Conservation (phyloP, 2,329 filamentous ascomycete genomes). For the Rhynchosporium agropyri region DNA sequence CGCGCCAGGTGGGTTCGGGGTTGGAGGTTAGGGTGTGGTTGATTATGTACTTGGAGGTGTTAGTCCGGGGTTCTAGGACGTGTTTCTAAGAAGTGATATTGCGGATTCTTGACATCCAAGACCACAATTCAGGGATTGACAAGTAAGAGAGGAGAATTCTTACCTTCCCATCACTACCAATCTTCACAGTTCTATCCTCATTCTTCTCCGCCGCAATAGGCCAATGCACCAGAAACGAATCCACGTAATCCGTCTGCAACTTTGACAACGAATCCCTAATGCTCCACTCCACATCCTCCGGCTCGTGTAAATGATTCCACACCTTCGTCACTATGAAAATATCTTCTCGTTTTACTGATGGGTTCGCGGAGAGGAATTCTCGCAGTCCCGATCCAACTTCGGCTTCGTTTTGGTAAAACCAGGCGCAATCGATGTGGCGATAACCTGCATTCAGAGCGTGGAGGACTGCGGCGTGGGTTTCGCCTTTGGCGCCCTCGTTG, state of each 20-base stretch:
- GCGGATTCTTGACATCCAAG: too few relatives aligned
- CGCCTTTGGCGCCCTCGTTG: slow-evolving; percentile 43
- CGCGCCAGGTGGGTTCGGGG: slow-evolving; percentile 70
- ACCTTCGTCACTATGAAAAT: slow-evolving; percentile 85
- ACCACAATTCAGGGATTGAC: too few relatives aligned
- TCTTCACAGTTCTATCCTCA: slow-evolving; percentile 62
- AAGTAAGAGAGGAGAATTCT: not conserved
- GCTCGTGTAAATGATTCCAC: slow-evolving; percentile 75
- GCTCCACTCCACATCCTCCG: slow-evolving; percentile 65
- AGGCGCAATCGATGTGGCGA: slow-evolving; percentile 69
- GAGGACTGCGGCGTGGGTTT: slow-evolving; percentile 54
- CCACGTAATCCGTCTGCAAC: slow-evolving; percentile 77
- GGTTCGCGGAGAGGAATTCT: slow-evolving; percentile 62
- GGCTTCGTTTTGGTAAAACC: slow-evolving; percentile 79
- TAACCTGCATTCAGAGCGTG: slow-evolving; percentile 69
- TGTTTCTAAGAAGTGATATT: not conserved
- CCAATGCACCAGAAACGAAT: slow-evolving; percentile 84
- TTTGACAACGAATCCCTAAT: slow-evolving; percentile 72
- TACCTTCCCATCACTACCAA: slow-evolving; percentile 57
- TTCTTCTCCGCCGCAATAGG: slow-evolving; percentile 77
- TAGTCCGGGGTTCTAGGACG: not conserved
- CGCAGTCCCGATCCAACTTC: slow-evolving; percentile 79
- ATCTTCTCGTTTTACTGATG: slow-evolving; percentile 73
- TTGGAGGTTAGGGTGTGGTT: slow-evolving; percentile 68
- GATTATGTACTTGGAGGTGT: slow-evolving; percentile 54